A percentile compares a stretch with the other conserved stretches of the same genome.
Evolutionary conservation across 1,284 basidiomycete genomes (phyloP).

Genomic region (Boletus austroedulis): DNA sequence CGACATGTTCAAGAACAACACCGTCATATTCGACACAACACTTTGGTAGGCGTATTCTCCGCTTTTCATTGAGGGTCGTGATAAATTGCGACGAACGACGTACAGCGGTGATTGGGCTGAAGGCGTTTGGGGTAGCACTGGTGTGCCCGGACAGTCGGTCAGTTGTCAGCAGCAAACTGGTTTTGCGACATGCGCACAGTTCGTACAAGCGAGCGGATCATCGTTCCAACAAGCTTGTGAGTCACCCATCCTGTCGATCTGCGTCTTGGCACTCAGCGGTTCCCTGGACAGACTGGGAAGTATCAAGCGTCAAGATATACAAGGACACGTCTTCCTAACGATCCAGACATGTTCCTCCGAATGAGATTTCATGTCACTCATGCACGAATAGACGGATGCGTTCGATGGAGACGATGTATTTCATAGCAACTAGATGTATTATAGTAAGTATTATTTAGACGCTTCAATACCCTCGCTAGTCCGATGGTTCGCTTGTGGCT

Average conservation of each 20-base stretch:
- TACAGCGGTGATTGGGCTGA: constrained; percentile 87
- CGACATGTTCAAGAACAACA: constrained; percentile 72
- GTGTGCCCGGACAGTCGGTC: constrained; percentile 74
- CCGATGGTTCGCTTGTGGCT: background rate
- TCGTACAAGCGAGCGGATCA: constrained; percentile 66
- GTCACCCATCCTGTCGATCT: constrained; percentile 31
- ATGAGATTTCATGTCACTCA: constrained; percentile 8
- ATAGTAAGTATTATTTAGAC: constrained; percentile 20
- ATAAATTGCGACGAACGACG: constrained; percentile 1
- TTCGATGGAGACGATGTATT: constrained; percentile 10
- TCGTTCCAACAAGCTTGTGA: constrained; percentile 77
- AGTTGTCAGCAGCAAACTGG: constrained; percentile 84
- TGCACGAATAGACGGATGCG: constrained; percentile 19
- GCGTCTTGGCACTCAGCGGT: constrained; percentile 7
- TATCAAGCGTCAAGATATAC: constrained; percentile 68
- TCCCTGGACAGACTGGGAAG: constrained; percentile 60
- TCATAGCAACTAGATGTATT: constrained; percentile 23
- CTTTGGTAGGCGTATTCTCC: constrained; percentile 54
- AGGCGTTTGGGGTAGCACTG: constrained; percentile 66
- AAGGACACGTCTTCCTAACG: constrained; percentile 35
- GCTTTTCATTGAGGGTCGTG: constrained; percentile 16
- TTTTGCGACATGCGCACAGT: constrained; percentile 72
- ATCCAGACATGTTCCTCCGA: constrained; percentile 1
- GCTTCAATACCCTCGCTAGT: background rate
- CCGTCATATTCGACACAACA: constrained; percentile 79